These are phyloP conservation scores for Toxicodendron radicans DNA, from an alignment of 345 rosid species.

Conservation along the genomic window DNA sequence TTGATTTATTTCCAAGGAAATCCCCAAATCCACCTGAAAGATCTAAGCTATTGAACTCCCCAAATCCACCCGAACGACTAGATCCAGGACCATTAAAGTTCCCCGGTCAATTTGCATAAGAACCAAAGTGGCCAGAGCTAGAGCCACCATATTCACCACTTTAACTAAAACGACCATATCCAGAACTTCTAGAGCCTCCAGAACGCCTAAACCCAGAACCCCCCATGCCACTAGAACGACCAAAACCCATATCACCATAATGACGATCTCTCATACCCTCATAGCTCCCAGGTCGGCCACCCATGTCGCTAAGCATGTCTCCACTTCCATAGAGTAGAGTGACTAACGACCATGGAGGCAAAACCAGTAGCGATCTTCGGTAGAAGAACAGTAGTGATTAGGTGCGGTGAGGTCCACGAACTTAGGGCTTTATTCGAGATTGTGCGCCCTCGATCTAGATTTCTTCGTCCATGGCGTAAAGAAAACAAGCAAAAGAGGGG, in stretches of 20 bases:
- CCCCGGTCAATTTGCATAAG: conserved; percentile 25
- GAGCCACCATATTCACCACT: conserved; percentile 16
- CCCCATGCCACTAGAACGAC: conserved; percentile 42
- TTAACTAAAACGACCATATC: conserved; percentile 26
- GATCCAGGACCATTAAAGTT: conserved; percentile 36
- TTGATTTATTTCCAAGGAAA: conserved; percentile 21
- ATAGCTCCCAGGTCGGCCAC: conserved; percentile 34
- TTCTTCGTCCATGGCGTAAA: too few species aligned
- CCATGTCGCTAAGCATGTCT: too few species aligned
- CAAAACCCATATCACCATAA: conserved; percentile 43
- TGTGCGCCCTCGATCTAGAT: too few species aligned
- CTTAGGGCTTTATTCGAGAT: too few species aligned
- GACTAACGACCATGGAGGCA: too few species aligned
- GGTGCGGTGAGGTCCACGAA: too few species aligned
- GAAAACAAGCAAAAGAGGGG: too few species aligned
- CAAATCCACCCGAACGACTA: conserved; percentile 40
- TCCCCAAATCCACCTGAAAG: conserved; percentile 42
- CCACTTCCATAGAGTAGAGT: too few species aligned
- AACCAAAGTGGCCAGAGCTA: conserved; percentile 36
- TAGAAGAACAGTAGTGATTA: too few species aligned
- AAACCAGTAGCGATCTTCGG: too few species aligned
- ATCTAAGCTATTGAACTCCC: conserved; percentile 36
- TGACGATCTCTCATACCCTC: conserved; percentile 54
- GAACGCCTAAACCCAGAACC: conserved; percentile 35
- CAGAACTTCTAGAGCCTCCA: conserved; percentile 37